A percentile compares a stretch with the other conserved stretches of the same genome.
phyloP scores from a whole-genome alignment of 2,329 filamentous ascomycete species.

The Aureobasidium sp. region DNA sequence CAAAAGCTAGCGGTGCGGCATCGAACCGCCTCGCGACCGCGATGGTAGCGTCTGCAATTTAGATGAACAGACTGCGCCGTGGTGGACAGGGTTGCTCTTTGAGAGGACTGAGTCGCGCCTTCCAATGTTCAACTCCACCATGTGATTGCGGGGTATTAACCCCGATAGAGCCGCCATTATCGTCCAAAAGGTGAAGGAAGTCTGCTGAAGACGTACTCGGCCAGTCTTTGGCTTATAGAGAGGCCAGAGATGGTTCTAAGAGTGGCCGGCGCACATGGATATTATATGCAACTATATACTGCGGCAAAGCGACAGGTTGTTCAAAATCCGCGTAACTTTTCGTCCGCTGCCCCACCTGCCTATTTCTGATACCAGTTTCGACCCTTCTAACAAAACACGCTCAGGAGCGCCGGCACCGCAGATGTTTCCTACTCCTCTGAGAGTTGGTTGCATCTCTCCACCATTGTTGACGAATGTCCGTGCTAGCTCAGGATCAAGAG shows the following conservation, averaged over 20 bases:
- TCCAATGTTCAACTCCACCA: not conserved
- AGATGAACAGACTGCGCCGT: not conserved
- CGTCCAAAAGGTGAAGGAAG: not conserved
- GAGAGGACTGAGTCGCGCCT: not conserved
- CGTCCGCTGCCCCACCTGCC: slow-evolving; percentile 16
- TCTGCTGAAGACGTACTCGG: not conserved
- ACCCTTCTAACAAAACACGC: slow-evolving; percentile 18
- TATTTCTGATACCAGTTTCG: slow-evolving; percentile 18
- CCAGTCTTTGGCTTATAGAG: not conserved
- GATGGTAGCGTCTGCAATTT: not conserved
- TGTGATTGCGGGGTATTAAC: not conserved
- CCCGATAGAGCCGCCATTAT: not conserved
- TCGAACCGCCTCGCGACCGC: not conserved
- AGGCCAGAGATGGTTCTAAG: not conserved
- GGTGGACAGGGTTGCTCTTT: not conserved
- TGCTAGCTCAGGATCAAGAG: slow-evolving; percentile 20
- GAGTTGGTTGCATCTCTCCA: slow-evolving; percentile 19
- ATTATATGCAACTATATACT: not conserved
- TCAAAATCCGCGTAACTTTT: slow-evolving; percentile 16
- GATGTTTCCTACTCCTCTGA: slow-evolving; percentile 19
- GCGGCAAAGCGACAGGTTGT: slow-evolving; percentile 7
- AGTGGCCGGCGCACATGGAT: not conserved
- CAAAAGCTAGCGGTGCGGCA: no score
- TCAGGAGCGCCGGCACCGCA: slow-evolving; percentile 5
- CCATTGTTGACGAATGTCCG: slow-evolving; percentile 19